Conservation (phyloP, 2,329 filamentous ascomycete species). For the Grosmannia penicillata region DNA sequence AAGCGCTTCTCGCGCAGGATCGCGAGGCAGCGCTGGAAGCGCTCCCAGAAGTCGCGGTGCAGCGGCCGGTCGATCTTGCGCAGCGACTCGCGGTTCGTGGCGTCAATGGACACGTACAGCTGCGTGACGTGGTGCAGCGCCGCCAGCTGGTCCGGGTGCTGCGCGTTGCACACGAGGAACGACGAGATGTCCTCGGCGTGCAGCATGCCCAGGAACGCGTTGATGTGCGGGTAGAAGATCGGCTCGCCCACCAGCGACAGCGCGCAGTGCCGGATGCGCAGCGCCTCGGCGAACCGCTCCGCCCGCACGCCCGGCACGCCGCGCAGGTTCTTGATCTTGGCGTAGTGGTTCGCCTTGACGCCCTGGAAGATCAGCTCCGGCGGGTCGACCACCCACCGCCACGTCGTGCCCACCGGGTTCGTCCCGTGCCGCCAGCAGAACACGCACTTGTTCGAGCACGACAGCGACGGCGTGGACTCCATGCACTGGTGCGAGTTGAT, state of each 20-base stretch:
- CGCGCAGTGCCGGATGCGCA: conserved; percentile 87
- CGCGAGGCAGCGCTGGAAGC: conserved; percentile 80
- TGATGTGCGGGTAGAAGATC: conserved; percentile 98
- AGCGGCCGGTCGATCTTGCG: conserved; percentile 82
- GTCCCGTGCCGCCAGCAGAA: conserved; percentile 99
- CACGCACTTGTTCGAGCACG: conserved; percentile 95
- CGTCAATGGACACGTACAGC: conserved; percentile 92
- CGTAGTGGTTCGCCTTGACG: conserved; percentile 83
- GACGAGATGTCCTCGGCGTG: conserved; percentile 79
- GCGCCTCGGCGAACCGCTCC: conserved; percentile 82
- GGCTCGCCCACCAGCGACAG: conserved; percentile 87
- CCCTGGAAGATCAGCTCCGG: conserved; percentile 82
- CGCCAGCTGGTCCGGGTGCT: conserved; percentile 83
- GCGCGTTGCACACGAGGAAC: conserved; percentile 93
- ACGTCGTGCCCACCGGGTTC: conserved; percentile 90
- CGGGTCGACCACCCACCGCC: conserved; percentile 90
- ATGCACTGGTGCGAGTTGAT: conserved; percentile 96
- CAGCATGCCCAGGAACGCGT: conserved; percentile 73
- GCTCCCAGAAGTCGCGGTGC: conserved; percentile 94
- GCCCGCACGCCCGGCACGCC: conserved; percentile 86
- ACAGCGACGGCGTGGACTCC: conserved; percentile 91
- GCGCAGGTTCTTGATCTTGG: conserved; percentile 95
- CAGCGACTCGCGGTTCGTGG: conserved; percentile 75
- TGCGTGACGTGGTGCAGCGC: conserved; percentile 78
- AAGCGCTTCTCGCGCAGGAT: conserved; percentile 74